Conservation (phyloP, 1,284 basidiomycete genomes). For the Ceratobasidium sp. region DNA sequence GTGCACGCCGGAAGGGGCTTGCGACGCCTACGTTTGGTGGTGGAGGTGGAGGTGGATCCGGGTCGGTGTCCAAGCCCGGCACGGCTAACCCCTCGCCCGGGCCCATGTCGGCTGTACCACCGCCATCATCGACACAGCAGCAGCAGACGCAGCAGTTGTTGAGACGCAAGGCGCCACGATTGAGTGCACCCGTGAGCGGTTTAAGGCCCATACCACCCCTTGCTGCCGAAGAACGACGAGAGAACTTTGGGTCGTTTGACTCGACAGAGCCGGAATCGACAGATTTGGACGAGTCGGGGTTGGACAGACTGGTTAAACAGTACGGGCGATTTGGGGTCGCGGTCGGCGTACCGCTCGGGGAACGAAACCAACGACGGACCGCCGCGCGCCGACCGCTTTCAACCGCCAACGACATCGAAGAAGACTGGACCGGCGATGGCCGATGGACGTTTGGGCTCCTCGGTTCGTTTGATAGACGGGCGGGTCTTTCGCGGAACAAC, state of each 20-base stretch:
- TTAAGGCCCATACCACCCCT: slow-evolving; percentile 17
- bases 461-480: slow-evolving; percentile 26
- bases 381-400: slow-evolving; percentile 27
- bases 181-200: slow-evolving; percentile 24
- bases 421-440: slow-evolving; percentile 33
- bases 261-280: slow-evolving; percentile 2
- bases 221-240: slow-evolving; percentile 3
- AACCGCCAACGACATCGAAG: slow-evolving; percentile 34
- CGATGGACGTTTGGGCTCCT: slow-evolving; percentile 34
- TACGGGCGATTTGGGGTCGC: slow-evolving; percentile 29
- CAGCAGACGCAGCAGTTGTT: not conserved
- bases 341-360: slow-evolving; percentile 25
- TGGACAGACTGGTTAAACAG: slow-evolving; percentile 7
- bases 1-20: slow-evolving; percentile 14
- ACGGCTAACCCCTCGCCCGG: slow-evolving; percentile 40
- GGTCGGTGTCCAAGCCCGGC: slow-evolving; percentile 9
- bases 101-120: slow-evolving; percentile 9
- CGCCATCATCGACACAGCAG: not conserved
- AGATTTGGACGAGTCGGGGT: slow-evolving; percentile 2
- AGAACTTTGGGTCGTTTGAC: slow-evolving; percentile 24
- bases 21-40: slow-evolving; percentile 24
- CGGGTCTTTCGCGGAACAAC: slow-evolving; percentile 4
- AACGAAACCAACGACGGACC: slow-evolving; percentile 17
- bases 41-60: not conserved
- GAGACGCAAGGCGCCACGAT: slow-evolving; percentile 23